Evolutionary conservation across 805 yeast species (phyloP).

Genomic region (Millerozyma acaciae): DNA sequence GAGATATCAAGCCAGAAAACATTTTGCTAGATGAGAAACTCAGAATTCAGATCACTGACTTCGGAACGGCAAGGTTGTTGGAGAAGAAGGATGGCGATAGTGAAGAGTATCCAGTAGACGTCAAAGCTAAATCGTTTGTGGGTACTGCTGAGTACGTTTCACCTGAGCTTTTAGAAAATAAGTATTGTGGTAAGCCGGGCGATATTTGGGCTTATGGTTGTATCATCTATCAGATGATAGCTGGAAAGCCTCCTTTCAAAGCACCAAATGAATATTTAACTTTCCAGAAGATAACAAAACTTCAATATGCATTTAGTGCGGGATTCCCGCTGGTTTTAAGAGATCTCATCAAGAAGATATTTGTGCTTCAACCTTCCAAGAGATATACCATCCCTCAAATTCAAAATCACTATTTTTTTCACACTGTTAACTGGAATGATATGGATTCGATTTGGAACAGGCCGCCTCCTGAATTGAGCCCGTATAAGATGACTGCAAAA

Average conservation of each 20-base stretch:
- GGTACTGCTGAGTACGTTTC: slow-evolving; percentile 86
- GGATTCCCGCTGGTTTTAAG: slow-evolving; percentile 57
- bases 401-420: slow-evolving; percentile 70
- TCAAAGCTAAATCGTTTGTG: slow-evolving; percentile 74
- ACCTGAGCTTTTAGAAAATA: slow-evolving; percentile 73
- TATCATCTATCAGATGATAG: slow-evolving; percentile 57
- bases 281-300: slow-evolving; percentile 75
- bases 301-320: slow-evolving; percentile 73
- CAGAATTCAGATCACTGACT: slow-evolving; percentile 72
- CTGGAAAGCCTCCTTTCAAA: slow-evolving; percentile 74
- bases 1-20: slow-evolving; percentile 84
- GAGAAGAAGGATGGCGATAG: slow-evolving; percentile 45
- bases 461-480: slow-evolving; percentile 62
- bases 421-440: slow-evolving; percentile 61
- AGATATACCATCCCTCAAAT: slow-evolving; percentile 58
- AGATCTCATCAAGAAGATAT: slow-evolving; percentile 61
- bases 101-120: slow-evolving; percentile 61
- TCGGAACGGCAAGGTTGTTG: slow-evolving; percentile 76
- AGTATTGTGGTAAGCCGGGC: slow-evolving; percentile 59
- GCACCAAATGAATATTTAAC: slow-evolving; percentile 80
- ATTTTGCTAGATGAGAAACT: slow-evolving; percentile 59
- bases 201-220: slow-evolving; percentile 65
- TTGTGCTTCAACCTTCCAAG: slow-evolving; percentile 67
- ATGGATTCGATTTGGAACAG: slow-evolving; percentile 65
- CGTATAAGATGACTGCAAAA: slow-evolving; percentile 70